These are phyloP conservation scores for Hypericum androsaemum DNA, from an alignment of 345 rosid genomes.

Conservation along the genomic window DNA sequence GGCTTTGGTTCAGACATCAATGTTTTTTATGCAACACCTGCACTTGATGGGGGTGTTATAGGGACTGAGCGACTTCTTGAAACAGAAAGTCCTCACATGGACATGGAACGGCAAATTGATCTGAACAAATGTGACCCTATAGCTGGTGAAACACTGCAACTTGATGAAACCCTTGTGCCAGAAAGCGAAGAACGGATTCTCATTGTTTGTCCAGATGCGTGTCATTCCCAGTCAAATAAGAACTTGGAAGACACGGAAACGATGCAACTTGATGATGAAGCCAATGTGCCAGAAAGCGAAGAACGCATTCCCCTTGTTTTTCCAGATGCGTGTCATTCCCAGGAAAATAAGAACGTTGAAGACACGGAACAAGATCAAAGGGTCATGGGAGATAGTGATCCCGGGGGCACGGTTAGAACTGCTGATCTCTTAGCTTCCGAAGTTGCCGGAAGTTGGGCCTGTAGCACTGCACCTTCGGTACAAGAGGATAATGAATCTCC, in stretches of 20 bases:
- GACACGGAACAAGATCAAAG: conserved; percentile 31
- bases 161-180: conserved; percentile 50
- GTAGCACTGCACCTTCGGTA: conserved; percentile 73
- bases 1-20: conserved; percentile 83
- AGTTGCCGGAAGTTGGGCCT: conserved; percentile 82
- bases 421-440: conserved; percentile 83
- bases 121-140: conserved; percentile 26
- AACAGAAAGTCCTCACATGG: conserved; percentile 58
- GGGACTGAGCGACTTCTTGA: conserved; percentile 74
- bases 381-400: conserved; percentile 48
- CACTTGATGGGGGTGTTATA: conserved; percentile 43
- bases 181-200: conserved; percentile 34
- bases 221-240: conserved; percentile 22
- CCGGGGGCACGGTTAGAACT: conserved; percentile 52
- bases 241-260: conserved; percentile 28
- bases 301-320: conserved; percentile 25
- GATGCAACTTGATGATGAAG: conserved; percentile 73
- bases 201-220: conserved; percentile 14
- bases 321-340: conserved; percentile 18
- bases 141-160: conserved; percentile 75
- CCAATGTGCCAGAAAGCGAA: conserved; percentile 34
- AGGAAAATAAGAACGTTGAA: conserved; percentile 14
- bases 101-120: conserved; percentile 29
- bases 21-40: conserved; percentile 47
- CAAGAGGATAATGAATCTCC: conserved; percentile 67